Percentiles rank a stretch among this genome's conserved stretches.
Conservation (phyloP, 768 basidiomycete species). For the Candolleomyces efflorescens region DNA sequence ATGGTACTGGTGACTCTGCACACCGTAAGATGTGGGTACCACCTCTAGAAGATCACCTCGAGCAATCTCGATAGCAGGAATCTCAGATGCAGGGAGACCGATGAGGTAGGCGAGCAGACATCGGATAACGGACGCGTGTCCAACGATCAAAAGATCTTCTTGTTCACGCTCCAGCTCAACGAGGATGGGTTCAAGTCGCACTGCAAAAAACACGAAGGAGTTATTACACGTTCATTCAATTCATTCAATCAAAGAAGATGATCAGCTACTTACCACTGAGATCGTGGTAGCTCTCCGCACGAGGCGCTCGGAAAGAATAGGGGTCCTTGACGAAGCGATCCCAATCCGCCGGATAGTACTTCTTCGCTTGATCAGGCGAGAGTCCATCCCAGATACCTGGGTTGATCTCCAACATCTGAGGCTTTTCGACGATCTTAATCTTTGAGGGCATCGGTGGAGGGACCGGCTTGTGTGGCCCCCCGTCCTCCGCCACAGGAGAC, state of each 20-base stretch:
- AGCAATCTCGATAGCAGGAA: slow-evolving; percentile 96
- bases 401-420: slow-evolving; percentile 97
- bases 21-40: slow-evolving; percentile 84
- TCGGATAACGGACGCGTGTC: slow-evolving; percentile 95
- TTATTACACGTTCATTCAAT: no score
- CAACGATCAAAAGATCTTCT: slow-evolving; percentile 94
- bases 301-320: slow-evolving; percentile 85
- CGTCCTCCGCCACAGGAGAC: background rate
- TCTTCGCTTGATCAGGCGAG: slow-evolving; percentile 83
- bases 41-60: slow-evolving; percentile 96
- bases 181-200: slow-evolving; percentile 88
- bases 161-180: slow-evolving; percentile 93
- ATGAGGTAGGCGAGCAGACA: slow-evolving; percentile 93
- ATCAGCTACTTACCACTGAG: slow-evolving; percentile 55
- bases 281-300: slow-evolving; percentile 98
- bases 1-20: slow-evolving; percentile 85
- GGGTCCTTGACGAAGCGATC: slow-evolving; percentile 89
- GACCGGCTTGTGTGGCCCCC: background rate
- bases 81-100: slow-evolving; percentile 91
- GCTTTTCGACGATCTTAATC: slow-evolving; percentile 89
- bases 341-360: slow-evolving; percentile 93
- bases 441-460: slow-evolving; percentile 27
- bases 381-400: slow-evolving; percentile 98
- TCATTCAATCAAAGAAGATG: background rate
- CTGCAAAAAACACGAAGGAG: slow-evolving; percentile 34